These are phyloP conservation scores for Cruciata laevipes DNA, from an alignment of 257 asterid species.

Conservation along the genomic window DNA sequence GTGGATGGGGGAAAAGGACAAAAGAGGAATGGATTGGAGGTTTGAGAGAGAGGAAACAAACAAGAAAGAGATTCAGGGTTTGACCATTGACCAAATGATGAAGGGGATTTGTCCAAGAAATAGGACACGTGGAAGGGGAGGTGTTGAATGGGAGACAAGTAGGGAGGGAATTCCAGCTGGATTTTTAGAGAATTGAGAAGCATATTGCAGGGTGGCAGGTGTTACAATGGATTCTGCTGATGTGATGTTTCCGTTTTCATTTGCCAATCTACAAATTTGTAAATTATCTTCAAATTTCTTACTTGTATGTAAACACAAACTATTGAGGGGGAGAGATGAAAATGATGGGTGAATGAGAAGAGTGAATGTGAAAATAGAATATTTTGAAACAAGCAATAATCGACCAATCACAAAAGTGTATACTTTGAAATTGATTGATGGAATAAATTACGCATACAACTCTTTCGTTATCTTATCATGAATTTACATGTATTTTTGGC, in stretches of 20 bases:
- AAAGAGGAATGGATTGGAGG: not conserved
- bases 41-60: not conserved
- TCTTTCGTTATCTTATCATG: too few species aligned
- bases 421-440: too few species aligned
- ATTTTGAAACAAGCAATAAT: too few species aligned
- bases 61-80: slow-evolving; percentile 32
- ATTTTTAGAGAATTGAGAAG: not conserved
- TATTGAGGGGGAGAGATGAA: too few species aligned
- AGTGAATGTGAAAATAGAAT: too few species aligned
- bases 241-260: not conserved
- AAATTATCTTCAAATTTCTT: not conserved
- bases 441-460: too few species aligned
- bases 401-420: too few species aligned
- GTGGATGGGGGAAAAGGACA: slow-evolving; percentile 13
- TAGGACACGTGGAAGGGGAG: slow-evolving; percentile 21
- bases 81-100: slow-evolving; percentile 57
- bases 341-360: too few species aligned
- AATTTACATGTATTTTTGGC: too few species aligned
- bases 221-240: slow-evolving; percentile 1
- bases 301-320: not conserved
- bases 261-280: not conserved
- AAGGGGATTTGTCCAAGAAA: slow-evolving; percentile 6
- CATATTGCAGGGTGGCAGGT: not conserved
- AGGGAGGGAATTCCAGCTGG: slow-evolving; percentile 22
- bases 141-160: not conserved